Percentiles rank a stretch among this genome's conserved stretches.
Evolutionary conservation across 2,329 filamentous ascomycete genomes (phyloP).

Genomic region (Lomentospora prolificans): DNA sequence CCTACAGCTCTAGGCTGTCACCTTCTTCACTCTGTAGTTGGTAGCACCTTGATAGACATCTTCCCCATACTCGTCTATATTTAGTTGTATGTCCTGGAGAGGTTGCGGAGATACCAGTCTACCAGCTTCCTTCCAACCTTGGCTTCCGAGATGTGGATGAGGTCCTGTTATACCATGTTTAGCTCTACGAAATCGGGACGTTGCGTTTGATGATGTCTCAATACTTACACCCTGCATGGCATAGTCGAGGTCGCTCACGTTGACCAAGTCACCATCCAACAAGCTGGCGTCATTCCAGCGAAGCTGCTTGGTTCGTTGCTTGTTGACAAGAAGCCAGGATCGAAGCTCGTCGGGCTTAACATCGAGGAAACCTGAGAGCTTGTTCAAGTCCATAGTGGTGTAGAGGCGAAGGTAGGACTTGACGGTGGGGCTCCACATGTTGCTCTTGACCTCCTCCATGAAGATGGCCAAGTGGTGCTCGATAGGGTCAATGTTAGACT

Average conservation of each 20-base stretch:
- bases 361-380: conserved; percentile 93
- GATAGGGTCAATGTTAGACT: conserved; percentile 90
- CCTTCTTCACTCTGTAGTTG: neutral
- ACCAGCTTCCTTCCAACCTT: conserved; percentile 96
- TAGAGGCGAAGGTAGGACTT: conserved; percentile 98
- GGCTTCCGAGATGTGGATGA: conserved; percentile 97
- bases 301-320: conserved; percentile 95
- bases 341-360: conserved; percentile 89
- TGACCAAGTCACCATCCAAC: conserved; percentile 84
- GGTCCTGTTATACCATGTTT: conserved; percentile 48
- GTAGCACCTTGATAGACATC: neutral
- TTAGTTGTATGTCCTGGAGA: conserved; percentile 79
- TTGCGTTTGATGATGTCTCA: neutral
- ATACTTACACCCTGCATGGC: conserved; percentile 79
- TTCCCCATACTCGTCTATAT: neutral
- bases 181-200: conserved; percentile 28
- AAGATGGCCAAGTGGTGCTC: conserved; percentile 97
- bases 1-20: neutral
- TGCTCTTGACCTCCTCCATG: conserved; percentile 99
- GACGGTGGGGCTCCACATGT: conserved; percentile 94
- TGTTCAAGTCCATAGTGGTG: conserved; percentile 98
- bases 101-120: conserved; percentile 97
- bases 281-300: conserved; percentile 84
- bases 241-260: conserved; percentile 93
- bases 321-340: conserved; percentile 90